Evolutionary conservation across 768 basidiomycete genomes (phyloP).

Genomic region (Botryobasidium botryosum): DNA sequence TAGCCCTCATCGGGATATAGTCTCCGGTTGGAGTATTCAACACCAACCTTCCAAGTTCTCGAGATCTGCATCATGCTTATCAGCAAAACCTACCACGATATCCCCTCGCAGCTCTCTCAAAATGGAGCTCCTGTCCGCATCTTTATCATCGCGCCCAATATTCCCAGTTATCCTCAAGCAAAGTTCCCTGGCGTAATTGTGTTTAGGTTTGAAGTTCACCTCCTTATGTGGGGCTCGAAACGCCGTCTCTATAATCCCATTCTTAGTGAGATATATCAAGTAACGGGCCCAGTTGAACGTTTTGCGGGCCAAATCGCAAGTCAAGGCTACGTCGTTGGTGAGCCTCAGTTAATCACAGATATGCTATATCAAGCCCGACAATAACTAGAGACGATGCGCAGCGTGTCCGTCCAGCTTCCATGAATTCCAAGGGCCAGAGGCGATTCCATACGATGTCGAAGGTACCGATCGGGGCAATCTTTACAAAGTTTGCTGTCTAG

Average conservation of each 20-base stretch:
- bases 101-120: conserved; percentile 49
- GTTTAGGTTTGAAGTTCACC: conserved; percentile 60
- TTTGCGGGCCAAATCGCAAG: conserved; percentile 79
- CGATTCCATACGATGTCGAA: conserved; percentile 64
- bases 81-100: conserved; percentile 58
- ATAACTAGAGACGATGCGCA: too few species aligned
- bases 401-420: conserved; percentile 80
- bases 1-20: too few species aligned
- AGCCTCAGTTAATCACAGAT: too few species aligned
- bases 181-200: conserved; percentile 85
- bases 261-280: conserved; percentile 81
- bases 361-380: too few species aligned
- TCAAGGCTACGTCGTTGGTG: conserved; percentile 70
- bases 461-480: conserved; percentile 85
- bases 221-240: not conserved
- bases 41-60: too few species aligned
- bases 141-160: conserved; percentile 61
- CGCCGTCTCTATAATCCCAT: too few species aligned
- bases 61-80: too few species aligned
- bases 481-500: conserved; percentile 45
- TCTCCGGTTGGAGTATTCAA: too few species aligned
- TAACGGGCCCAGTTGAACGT: conserved; percentile 92
- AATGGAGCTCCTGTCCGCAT: conserved; percentile 54
- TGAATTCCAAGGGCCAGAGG: conserved; percentile 77
- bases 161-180: conserved; percentile 74